Evolutionary conservation across 2,329 filamentous ascomycete species (phyloP), one percentile per base, ranked within the genome.

Genomic region (Ceratocystis variospora): DNA sequence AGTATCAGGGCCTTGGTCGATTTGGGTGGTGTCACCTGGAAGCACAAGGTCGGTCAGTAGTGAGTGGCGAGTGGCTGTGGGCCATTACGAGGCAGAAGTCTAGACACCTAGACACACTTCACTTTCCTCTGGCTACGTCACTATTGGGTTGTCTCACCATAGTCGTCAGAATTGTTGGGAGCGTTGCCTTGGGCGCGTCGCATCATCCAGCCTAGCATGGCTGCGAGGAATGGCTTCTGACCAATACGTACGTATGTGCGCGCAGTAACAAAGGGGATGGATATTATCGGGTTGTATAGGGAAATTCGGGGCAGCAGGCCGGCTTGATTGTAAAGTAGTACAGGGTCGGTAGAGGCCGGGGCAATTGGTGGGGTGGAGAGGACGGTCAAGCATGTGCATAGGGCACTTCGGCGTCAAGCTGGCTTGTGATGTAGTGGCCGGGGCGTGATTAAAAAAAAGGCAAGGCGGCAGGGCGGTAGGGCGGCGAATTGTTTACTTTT

Each of bases 141-240:
- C 12, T 31, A 31, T 31, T 8, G 31, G 62, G 19, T 6, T 15
- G 15, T 15, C 45, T 53, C 19, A 63, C 62, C 62, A 63, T 63
- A 22, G 55, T 68, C 64, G 25, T 68, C 67, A 44, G 22, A 48
- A 33, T 66, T 64, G 31, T 77, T 76, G 59, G 74, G 76, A 67
- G 75, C 76, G 70, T 71, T 73, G 57, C 77, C 76, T 67, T 78
- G 72, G 50, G 76, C 75, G 72, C 75, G 78, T 72, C 78, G 81
- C 70, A 85, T 74, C 75, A 83, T 81, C 83, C 83, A 85, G 69
- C 82, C 81, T 68, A 85, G 77, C 83, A 85, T 85, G 25, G 62
- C 37, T 28, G 67, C 63, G 63, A 33, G 53, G 25, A 17, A 22
- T 12, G 53, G 6, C 31, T 19, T 55, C 50, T 6, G 19, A 22